Evolutionary conservation across 2,329 filamentous ascomycete genomes (phyloP), one percentile per base, ranked within the genome.

Genomic region (Colletotrichum tofieldiae): DNA sequence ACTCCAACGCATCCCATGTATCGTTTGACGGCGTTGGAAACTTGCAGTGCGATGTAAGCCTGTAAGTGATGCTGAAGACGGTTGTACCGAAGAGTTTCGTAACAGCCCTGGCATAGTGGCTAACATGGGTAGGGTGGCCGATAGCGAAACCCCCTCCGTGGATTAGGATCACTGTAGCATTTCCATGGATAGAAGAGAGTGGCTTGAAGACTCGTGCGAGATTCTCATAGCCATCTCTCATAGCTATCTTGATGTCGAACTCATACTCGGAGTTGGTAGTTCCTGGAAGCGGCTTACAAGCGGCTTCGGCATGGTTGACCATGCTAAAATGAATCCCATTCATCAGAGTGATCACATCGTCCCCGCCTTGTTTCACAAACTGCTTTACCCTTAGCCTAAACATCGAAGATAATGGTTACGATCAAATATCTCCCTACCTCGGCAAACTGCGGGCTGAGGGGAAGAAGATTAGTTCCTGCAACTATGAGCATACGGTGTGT

Each of bases 41-140:
- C 47, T 79, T 80, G 72, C 84, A 77, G 71, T 87, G 85, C 0
- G 86, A 85, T 2, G 83, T 84, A 14, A 87, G 80, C 0, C 86
- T 77, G 74, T 88, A 87, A 49, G 86, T 84, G 4, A 86, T 81
- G 73, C 84, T 85, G 16, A 87, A 79, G 37, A 74, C 72, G 5
- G 47, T 65, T 12, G 55, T 56, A 11, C 65, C 63, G 29, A 65
- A 65, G 8, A 65, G 41, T 12, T 54, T 56, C 20, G 70, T 56
- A 5, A 72, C 37, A 32, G 41, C 52, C 26, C 71, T 56, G 29
- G 67, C 51, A 20, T 63, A 64, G 26, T 51, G 23, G 16, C 59
- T 54, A 14, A 59, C 51, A 26, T 66, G 43, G 2, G 52, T 49
- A 7, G 58, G 62, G 32, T 65, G 52, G 16, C 73, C 73, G 5